phyloP scores from a whole-genome alignment of 495 filamentous ascomycete genomes.

The Talaromyces borbonicus region DNA sequence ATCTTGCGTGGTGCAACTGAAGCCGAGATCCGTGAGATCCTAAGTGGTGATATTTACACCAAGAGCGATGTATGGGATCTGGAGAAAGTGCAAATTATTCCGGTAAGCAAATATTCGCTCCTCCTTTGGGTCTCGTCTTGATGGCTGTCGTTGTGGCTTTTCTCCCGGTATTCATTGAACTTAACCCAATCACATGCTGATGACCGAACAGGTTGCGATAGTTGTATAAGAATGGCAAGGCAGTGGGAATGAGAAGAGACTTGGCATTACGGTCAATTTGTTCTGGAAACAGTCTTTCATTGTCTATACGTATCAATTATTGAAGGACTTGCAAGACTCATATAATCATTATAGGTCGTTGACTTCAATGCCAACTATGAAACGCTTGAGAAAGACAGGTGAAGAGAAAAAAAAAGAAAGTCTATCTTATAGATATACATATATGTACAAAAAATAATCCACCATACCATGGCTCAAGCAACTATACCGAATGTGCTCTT shows the following conservation, averaged over 20 bases:
- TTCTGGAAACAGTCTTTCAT: neutral
- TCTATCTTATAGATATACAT: neutral
- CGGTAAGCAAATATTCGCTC: constrained; percentile 15
- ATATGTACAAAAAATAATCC: neutral
- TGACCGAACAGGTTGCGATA: neutral
- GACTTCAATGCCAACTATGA: too few relatives aligned
- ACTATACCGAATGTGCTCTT: constrained; percentile 29
- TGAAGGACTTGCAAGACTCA: too few relatives aligned
- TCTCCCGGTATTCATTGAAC: too few relatives aligned
- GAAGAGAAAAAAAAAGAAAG: neutral
- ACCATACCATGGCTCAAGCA: neutral
- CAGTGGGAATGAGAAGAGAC: neutral
- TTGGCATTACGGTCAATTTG: neutral
- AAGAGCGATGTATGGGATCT: constrained; percentile 68
- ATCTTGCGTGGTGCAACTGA: constrained; percentile 48
- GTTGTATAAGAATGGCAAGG: neutral
- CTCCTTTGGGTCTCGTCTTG: neutral
- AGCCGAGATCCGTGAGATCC: constrained; percentile 53
- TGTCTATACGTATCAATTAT: neutral
- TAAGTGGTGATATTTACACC: constrained; percentile 62
- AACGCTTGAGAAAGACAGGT: too few relatives aligned
- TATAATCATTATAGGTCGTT: too few relatives aligned
- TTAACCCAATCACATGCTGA: too few relatives aligned
- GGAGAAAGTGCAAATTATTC: constrained; percentile 47
- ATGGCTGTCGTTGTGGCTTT: neutral